phyloP scores from a whole-genome alignment of 306 rosid species.

The Quercus alba region DNA sequence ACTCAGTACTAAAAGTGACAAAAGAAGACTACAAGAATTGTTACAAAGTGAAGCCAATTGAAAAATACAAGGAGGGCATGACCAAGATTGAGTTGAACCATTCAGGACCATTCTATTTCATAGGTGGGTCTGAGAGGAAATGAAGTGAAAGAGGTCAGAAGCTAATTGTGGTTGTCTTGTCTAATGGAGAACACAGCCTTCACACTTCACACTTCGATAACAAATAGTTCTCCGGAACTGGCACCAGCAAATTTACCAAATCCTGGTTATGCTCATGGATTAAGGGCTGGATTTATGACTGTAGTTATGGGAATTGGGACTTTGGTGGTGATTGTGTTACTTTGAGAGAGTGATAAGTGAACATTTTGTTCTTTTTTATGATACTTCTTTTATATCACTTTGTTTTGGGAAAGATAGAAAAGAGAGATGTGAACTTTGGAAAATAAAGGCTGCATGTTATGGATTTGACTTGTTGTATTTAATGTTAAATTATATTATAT shows the following conservation, averaged over 20 bases:
- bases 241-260: too few species aligned
- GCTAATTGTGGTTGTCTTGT: not conserved
- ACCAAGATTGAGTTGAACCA: not conserved
- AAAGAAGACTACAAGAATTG: not conserved
- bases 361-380: too few species aligned
- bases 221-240: too few species aligned
- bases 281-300: not conserved
- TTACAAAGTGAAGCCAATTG: not conserved
- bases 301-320: slow-evolving; percentile 7
- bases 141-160: not conserved
- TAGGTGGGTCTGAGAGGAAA: not conserved
- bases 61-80: not conserved
- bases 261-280: not conserved
- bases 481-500: too few species aligned
- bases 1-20: not conserved
- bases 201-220: too few species aligned
- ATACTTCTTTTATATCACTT: too few species aligned
- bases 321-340: not conserved
- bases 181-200: not conserved
- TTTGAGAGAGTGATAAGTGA: not conserved
- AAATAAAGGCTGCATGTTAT: too few species aligned
- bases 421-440: too few species aligned
- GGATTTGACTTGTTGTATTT: too few species aligned
- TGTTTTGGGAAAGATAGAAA: too few species aligned
- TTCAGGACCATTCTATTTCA: not conserved